phyloP scores from a whole-genome alignment of 1,139 yeast species.

The Candida buenavistaensis region DNA sequence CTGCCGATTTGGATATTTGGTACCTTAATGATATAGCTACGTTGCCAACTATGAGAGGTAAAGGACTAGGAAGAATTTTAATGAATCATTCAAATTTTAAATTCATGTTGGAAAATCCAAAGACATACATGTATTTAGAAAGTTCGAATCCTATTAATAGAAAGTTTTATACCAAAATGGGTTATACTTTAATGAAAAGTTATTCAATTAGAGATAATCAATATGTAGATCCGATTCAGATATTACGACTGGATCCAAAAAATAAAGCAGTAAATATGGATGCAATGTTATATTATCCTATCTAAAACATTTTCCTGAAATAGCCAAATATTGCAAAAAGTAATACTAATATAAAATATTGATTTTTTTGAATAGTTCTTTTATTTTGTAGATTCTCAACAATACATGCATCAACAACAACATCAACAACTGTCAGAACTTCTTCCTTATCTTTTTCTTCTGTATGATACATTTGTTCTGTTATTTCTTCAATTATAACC shows the following conservation, averaged over 20 bases:
- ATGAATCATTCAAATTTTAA: constrained; percentile 30
- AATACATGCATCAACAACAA: too few relatives aligned
- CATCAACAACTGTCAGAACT: too few relatives aligned
- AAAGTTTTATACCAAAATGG: constrained; percentile 48
- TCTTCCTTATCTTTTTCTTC: background rate
- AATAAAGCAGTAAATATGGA: constrained; percentile 36
- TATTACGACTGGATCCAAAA: constrained; percentile 20
- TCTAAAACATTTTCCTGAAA: too few relatives aligned
- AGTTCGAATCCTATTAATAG: constrained; percentile 53
- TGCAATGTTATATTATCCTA: constrained; percentile 28
- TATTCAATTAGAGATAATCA: constrained; percentile 35
- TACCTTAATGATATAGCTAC: constrained; percentile 43
- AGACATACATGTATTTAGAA: constrained; percentile 42
- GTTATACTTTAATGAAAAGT: constrained; percentile 46
- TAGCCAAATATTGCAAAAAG: too few relatives aligned
- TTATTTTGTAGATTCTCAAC: too few relatives aligned
- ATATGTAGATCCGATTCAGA: constrained; percentile 20
- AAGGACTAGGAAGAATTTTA: constrained; percentile 38
- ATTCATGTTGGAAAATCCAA: constrained; percentile 16
- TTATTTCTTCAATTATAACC: background rate
- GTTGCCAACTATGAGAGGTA: constrained; percentile 41
- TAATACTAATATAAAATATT: too few relatives aligned
- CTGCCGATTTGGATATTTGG: constrained; percentile 26
- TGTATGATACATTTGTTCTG: background rate
- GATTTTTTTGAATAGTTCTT: too few relatives aligned